Percentiles rank a stretch among this genome's conserved stretches.
Conservation (phyloP, 169 alveolate genomes). For the Plasmodium reichenowi region DNA sequence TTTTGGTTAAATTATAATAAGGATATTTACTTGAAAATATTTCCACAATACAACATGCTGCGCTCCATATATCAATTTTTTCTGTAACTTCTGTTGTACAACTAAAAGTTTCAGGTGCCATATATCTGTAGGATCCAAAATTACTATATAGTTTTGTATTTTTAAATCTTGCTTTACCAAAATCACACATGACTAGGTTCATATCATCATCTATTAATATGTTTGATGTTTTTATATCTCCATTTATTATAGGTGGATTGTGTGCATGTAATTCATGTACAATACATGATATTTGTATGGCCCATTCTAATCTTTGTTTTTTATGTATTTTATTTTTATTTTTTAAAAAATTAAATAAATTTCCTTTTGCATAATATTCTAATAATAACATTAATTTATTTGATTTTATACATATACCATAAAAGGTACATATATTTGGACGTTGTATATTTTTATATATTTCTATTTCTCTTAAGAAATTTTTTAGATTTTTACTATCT, state of each 20-base stretch:
- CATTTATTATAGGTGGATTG: slow-evolving; percentile 72
- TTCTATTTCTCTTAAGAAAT: slow-evolving; percentile 75
- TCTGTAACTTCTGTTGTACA: slow-evolving; percentile 64
- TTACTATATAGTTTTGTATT: slow-evolving; percentile 63
- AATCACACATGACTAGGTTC: slow-evolving; percentile 75
- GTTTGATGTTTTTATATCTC: slow-evolving; percentile 76
- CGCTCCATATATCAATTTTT: slow-evolving; percentile 71
- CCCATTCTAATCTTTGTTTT: slow-evolving; percentile 68
- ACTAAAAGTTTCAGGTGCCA: slow-evolving; percentile 76
- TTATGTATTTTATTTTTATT: slow-evolving; percentile 71
- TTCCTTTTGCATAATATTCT: slow-evolving; percentile 65
- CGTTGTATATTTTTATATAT: slow-evolving; percentile 69
- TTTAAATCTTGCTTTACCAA: slow-evolving; percentile 74
- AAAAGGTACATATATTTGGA: slow-evolving; percentile 59
- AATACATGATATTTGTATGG: slow-evolving; percentile 33
- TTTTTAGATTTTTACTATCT: slow-evolving; percentile 63
- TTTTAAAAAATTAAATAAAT: slow-evolving; percentile 68
- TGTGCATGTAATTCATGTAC: slow-evolving; percentile 66
- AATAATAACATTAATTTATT: slow-evolving; percentile 64
- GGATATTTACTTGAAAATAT: slow-evolving; percentile 75
- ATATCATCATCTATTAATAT: slow-evolving; percentile 64
- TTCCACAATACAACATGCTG: slow-evolving; percentile 70
- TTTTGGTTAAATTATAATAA: slow-evolving; percentile 45
- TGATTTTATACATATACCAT: slow-evolving; percentile 61
- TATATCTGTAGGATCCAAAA: slow-evolving; percentile 75